phyloP scores from a whole-genome alignment of 139 green algal species.

The Zygnema cylindricum region DNA sequence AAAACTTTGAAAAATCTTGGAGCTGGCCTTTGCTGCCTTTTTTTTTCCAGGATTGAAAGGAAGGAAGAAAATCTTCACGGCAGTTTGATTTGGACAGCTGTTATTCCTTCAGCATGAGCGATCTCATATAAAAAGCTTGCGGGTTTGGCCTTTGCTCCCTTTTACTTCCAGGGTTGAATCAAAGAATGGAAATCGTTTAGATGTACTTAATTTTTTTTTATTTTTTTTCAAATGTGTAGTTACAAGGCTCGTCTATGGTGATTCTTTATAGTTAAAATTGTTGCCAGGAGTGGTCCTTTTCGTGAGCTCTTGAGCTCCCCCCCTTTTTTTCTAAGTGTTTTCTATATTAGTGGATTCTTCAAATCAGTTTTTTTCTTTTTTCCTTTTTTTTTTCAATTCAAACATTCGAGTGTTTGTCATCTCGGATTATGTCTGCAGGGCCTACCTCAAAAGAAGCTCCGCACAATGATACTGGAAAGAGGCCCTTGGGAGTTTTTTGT shows the following conservation, averaged over 20 bases:
- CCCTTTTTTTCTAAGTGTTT: no score
- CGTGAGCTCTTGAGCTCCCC: not conserved
- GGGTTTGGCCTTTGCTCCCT: not conserved
- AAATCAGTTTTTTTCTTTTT: no score
- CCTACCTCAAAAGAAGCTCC: not conserved
- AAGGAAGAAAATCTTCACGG: no score
- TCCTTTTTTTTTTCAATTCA: not conserved
- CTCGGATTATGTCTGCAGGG: not conserved
- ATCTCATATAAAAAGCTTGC: not conserved
- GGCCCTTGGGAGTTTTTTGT: constrained; percentile 64
- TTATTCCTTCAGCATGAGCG: not conserved
- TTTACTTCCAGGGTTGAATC: no score
- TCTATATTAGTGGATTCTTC: no score
- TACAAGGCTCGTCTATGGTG: not conserved
- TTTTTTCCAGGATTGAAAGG: no score
- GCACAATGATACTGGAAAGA: constrained; percentile 60
- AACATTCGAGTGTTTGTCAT: not conserved
- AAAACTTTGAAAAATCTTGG: not conserved
- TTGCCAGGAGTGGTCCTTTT: not conserved
- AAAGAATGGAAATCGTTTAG: no score
- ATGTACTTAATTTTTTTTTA: no score
- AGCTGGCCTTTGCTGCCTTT: not conserved
- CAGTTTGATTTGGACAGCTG: no score
- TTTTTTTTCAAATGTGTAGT: no score
- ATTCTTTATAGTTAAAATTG: not conserved